Conservation (phyloP, 768 basidiomycete genomes). For the Suillus weaverae region DNA sequence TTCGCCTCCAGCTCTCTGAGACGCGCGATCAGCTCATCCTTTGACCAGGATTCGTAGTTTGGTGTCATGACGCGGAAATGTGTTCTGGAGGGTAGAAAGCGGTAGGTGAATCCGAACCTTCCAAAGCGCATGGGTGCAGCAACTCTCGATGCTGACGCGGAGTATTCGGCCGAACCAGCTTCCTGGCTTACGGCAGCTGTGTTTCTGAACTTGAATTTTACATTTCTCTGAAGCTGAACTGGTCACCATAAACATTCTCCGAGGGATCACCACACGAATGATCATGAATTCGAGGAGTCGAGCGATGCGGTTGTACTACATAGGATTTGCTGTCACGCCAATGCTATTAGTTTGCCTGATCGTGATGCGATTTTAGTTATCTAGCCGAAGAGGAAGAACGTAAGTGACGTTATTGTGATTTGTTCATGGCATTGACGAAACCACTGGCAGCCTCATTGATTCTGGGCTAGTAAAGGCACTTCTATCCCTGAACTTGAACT, state of each 20-base stretch:
- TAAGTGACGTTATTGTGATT: constrained; percentile 21
- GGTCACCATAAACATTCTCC: too few species aligned
- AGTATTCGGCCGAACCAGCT: background rate
- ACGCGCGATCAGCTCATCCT: constrained; percentile 70
- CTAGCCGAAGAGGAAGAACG: constrained; percentile 23
- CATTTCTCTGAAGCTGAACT: too few species aligned
- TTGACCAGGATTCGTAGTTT: constrained; percentile 56
- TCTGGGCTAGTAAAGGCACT: too few species aligned
- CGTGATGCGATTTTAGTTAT: constrained; percentile 15
- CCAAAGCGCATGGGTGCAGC: constrained; percentile 29
- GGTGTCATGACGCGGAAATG: constrained; percentile 36
- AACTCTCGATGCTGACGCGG: background rate
- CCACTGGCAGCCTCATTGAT: too few species aligned
- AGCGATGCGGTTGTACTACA: constrained; percentile 13
- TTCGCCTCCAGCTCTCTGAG: constrained; percentile 54
- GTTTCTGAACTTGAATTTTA: too few species aligned
- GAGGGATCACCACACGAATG: too few species aligned
- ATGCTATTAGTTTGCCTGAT: constrained; percentile 7
- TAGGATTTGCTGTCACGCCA: background rate
- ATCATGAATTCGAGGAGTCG: constrained; percentile 9
- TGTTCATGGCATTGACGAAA: background rate
- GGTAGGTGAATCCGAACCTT: constrained; percentile 33
- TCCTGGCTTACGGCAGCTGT: too few species aligned
- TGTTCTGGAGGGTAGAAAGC: constrained; percentile 27
- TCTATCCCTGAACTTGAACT: background rate